These are phyloP conservation scores for Colletotrichum liriopes DNA, from an alignment of 2,329 filamentous ascomycete species.

Conservation along the genomic window DNA sequence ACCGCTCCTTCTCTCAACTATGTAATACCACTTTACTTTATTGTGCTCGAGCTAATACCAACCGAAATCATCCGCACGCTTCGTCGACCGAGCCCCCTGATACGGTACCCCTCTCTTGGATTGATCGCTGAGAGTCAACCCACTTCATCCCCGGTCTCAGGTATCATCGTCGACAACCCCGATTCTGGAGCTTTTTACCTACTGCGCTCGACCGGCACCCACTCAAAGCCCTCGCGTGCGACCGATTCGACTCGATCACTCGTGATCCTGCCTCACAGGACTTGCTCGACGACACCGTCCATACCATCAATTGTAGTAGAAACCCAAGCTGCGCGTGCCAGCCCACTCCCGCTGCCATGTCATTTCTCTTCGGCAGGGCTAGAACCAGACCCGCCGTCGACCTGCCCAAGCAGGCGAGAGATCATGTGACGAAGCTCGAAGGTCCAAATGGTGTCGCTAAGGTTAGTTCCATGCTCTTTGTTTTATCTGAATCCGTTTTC, in stretches of 20 bases:
- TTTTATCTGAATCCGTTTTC: constrained; percentile 23
- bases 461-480: constrained; percentile 51
- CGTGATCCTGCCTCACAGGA: neutral
- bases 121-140: neutral
- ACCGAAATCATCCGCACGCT: neutral
- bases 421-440: constrained; percentile 68
- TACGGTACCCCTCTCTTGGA: constrained; percentile 1
- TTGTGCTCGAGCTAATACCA: neutral
- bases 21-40: neutral
- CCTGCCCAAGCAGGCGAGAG: constrained; percentile 70
- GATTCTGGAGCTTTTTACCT: neutral
- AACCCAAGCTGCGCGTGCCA: neutral
- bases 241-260: neutral
- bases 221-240: neutral
- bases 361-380: constrained; percentile 70
- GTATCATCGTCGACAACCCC: neutral
- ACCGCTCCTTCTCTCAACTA: neutral
- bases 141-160: neutral
- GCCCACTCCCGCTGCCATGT: constrained; percentile 56
- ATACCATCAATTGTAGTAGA: neutral
- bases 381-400: constrained; percentile 68
- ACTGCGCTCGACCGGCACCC: neutral
- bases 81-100: neutral
- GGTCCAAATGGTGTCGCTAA: constrained; percentile 64
- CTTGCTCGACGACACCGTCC: neutral